phyloP scores from a whole-genome alignment of 2,329 filamentous ascomycete species.

The Epichloe bromicola region DNA sequence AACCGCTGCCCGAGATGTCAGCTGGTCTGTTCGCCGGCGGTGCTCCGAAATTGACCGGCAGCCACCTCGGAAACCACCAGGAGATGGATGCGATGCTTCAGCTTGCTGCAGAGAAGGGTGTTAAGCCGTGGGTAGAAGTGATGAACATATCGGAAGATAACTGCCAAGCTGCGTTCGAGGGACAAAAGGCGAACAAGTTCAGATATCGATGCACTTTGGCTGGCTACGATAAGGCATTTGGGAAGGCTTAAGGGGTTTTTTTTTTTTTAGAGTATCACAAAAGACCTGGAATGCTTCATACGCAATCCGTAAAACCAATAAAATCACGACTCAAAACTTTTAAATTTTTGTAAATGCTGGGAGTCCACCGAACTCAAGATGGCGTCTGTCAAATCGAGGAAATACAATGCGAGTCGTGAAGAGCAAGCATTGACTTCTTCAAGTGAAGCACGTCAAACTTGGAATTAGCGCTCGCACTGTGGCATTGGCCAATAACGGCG shows the following conservation, averaged over 20 bases:
- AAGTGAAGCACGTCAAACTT: too few relatives aligned
- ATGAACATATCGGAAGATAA: constrained; percentile 54
- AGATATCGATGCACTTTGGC: constrained; percentile 60
- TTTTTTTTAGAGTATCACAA: too few relatives aligned
- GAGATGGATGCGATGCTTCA: constrained; percentile 46
- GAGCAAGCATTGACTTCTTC: too few relatives aligned
- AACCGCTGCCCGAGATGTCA: constrained; percentile 30
- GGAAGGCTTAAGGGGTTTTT: background rate
- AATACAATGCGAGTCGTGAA: too few relatives aligned
- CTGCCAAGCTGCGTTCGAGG: constrained; percentile 55
- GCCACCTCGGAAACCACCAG: constrained; percentile 47
- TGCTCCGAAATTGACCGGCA: constrained; percentile 36
- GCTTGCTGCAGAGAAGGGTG: constrained; percentile 40
- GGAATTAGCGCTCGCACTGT: too few relatives aligned
- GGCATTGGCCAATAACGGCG: too few relatives aligned
- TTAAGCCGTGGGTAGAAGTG: constrained; percentile 45
- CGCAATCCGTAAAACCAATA: too few relatives aligned
- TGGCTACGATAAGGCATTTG: constrained; percentile 53
- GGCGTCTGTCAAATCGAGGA: too few relatives aligned
- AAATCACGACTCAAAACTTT: too few relatives aligned
- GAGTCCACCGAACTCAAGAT: too few relatives aligned
- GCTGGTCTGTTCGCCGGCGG: constrained; percentile 35
- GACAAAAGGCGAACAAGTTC: constrained; percentile 58
- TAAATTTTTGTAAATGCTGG: too few relatives aligned
- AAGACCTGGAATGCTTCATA: too few relatives aligned